These are phyloP conservation scores for Gastrolobium villosum DNA, from an alignment of 306 rosid genomes.

Conservation along the genomic window DNA sequence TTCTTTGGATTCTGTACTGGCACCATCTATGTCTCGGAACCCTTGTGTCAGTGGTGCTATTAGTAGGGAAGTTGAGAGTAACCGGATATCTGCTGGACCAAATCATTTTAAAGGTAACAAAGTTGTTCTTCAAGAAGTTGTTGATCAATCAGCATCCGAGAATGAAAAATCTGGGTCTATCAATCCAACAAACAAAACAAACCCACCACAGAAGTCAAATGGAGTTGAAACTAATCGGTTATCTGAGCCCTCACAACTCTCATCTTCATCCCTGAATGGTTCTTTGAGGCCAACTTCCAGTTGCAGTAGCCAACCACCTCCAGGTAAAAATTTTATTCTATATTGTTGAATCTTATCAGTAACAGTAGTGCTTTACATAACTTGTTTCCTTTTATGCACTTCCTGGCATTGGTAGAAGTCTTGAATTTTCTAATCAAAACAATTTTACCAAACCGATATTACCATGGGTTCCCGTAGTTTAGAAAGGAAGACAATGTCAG, in stretches of 20 bases:
- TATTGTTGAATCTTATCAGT: slow-evolving; percentile 37
- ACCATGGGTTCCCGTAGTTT: slow-evolving; percentile 2
- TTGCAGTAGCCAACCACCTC: slow-evolving; percentile 46
- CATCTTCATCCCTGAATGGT: slow-evolving; percentile 49
- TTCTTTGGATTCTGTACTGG: slow-evolving; percentile 59
- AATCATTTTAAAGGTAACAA: slow-evolving; percentile 53
- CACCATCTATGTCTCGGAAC: slow-evolving; percentile 45
- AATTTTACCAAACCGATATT: not conserved
- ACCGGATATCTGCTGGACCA: slow-evolving; percentile 49
- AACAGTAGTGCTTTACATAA: slow-evolving; percentile 10
- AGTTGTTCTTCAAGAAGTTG: slow-evolving; percentile 39
- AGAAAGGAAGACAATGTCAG: slow-evolving; percentile 2
- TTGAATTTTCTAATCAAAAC: slow-evolving; percentile 26
- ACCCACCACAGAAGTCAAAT: slow-evolving; percentile 46
- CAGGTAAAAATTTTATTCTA: slow-evolving; percentile 47
- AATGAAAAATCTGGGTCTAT: slow-evolving; percentile 48
- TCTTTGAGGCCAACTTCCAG: slow-evolving; percentile 55
- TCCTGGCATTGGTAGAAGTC: slow-evolving; percentile 26
- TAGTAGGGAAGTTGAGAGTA: slow-evolving; percentile 55
- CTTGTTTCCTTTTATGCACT: slow-evolving; percentile 13
- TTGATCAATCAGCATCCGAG: slow-evolving; percentile 54
- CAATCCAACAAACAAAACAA: slow-evolving; percentile 40
- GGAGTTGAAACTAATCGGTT: slow-evolving; percentile 49
- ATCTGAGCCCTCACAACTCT: slow-evolving; percentile 46
- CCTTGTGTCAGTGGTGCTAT: slow-evolving; percentile 44